Evolutionary conservation across 441 rosid species (phyloP), one percentile per base, ranked within the genome.

Genomic region (Theobroma grandiflorum): DNA sequence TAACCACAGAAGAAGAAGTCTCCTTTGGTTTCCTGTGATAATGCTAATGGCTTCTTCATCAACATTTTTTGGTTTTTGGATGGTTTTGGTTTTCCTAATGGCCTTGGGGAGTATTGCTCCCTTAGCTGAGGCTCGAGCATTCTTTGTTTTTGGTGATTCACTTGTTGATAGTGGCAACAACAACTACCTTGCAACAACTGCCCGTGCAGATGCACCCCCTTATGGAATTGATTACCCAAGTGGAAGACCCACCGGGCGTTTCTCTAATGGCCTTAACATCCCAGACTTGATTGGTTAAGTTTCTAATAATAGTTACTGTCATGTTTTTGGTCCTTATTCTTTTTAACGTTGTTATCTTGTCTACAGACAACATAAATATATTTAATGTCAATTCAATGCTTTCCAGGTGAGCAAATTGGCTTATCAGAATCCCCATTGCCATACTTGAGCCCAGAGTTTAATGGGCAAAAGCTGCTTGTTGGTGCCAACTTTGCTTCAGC

Each of bases 181-280:
- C 74, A 61, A 71, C 61, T 78, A 71, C 76, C 45, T 78, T 2
- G 50, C 70, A 12, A 78, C 81, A 4, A 78, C 76, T 18, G 83
- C 83, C 16, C 80, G 80, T 62, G 80, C 83, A 3, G 83, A 80
- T 20, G 37, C 76, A 4, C 79, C 71, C 0, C 83, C 79, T 22
- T 81, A 81, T 52, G 83, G 83, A 0, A 40, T 87, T 58, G 90
- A 87, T 77, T 85, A 59, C 72, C 88, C 88, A 0, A 82, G 81
- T 47, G 81, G 76, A 22, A 77, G 79, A 38, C 85, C 88, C 64
- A 87, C 87, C 0, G 88, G 90, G 16, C 85, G 90, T 40, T 87
- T 87, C 74, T 87, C 90, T 22, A 87, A 87, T 77, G 90, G 90
- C 38, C 86, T 87, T 6, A 87, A 87, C 82, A 76, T 87, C 53